A percentile compares a stretch with the other conserved stretches of the same genome.
These are phyloP conservation scores for Exophiala oligosperma DNA, from an alignment of 2,329 filamentous ascomycete species.

Conservation along the genomic window DNA sequence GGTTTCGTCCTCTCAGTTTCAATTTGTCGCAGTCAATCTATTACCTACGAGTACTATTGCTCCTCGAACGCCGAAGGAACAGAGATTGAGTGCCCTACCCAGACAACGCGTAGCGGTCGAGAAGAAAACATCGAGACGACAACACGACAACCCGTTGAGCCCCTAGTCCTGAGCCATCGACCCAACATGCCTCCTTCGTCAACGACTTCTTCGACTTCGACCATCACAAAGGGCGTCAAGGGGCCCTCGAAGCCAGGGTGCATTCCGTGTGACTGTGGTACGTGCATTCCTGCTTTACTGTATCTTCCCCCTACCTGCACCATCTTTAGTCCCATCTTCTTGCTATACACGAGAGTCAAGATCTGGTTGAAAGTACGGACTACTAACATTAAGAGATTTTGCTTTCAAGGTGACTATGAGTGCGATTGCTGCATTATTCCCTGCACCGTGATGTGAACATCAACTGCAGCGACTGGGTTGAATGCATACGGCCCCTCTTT, in stretches of 20 bases:
- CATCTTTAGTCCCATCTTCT: too few species aligned
- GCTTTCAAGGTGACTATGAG: slow-evolving; percentile 4
- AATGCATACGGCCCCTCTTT: background rate
- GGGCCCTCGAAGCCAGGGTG: slow-evolving; percentile 23
- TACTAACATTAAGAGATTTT: too few species aligned
- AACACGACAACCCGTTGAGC: too few species aligned
- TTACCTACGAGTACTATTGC: too few species aligned
- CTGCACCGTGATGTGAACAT: slow-evolving; percentile 19
- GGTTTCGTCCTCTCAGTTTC: too few species aligned
- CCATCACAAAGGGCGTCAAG: slow-evolving; percentile 25
- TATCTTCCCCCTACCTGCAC: too few species aligned
- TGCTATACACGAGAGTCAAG: background rate
- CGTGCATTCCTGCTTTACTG: background rate
- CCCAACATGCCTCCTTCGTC: slow-evolving; percentile 22
- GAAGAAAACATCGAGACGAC: too few species aligned
- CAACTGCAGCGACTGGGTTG: background rate
- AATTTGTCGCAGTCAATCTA: too few species aligned
- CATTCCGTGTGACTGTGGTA: slow-evolving; percentile 24
- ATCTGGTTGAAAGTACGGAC: background rate
- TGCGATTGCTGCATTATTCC: slow-evolving; percentile 26
- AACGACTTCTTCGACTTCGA: slow-evolving; percentile 22
- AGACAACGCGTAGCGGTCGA: too few species aligned
- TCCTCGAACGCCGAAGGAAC: too few species aligned
- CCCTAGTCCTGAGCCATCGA: too few species aligned
- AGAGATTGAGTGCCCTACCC: too few species aligned